phyloP scores from a whole-genome alignment of 768 basidiomycete species.

The Mycena sanguinolenta region DNA sequence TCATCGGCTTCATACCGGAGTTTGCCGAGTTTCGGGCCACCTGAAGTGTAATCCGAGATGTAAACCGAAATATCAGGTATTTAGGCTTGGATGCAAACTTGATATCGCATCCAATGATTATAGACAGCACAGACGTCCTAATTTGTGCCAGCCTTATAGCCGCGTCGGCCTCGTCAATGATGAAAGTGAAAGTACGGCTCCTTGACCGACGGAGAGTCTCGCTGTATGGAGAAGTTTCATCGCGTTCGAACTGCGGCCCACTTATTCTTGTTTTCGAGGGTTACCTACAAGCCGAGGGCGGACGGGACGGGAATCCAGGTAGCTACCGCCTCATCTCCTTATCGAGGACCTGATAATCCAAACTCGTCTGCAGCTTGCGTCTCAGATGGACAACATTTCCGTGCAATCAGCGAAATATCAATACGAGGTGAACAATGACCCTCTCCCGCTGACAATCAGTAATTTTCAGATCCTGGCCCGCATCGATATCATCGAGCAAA shows the following conservation, averaged over 20 bases:
- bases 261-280: neutral
- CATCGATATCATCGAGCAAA: slow-evolving; percentile 4
- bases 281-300: neutral
- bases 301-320: no score
- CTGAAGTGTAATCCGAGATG: no score
- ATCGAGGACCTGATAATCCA: neutral
- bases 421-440: neutral
- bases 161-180: neutral
- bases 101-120: no score
- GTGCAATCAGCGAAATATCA: neutral
- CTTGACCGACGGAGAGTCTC: neutral
- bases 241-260: neutral
- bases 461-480: neutral
- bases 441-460: neutral
- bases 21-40: no score
- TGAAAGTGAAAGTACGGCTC: no score
- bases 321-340: no score
- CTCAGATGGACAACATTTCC: neutral
- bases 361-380: neutral
- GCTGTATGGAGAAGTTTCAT: neutral
- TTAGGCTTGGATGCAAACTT: no score
- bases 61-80: no score
- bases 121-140: neutral
- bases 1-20: no score
- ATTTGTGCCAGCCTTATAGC: neutral